phyloP scores from a whole-genome alignment of 2,329 filamentous ascomycete species.

The Aciculosporium take region DNA sequence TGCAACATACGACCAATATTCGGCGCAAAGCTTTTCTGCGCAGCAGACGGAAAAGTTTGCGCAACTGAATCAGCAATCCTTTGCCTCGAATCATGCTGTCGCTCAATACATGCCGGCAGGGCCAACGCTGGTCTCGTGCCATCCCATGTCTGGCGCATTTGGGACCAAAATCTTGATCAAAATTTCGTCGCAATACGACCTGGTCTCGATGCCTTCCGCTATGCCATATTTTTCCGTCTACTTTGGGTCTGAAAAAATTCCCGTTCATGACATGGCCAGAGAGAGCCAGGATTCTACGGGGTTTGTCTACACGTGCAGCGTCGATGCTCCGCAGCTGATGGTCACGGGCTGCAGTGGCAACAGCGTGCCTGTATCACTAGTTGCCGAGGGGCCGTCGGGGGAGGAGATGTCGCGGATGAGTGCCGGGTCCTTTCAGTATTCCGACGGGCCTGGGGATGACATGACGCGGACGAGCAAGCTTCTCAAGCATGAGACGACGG shows the following conservation, averaged over 20 bases:
- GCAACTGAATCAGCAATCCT: constrained; percentile 41
- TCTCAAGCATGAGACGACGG: constrained; percentile 22
- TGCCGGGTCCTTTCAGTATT: constrained; percentile 33
- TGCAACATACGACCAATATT: constrained; percentile 38
- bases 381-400: constrained; percentile 36
- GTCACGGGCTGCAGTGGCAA: constrained; percentile 34
- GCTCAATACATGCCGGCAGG: constrained; percentile 50
- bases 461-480: constrained; percentile 25
- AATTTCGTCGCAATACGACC: constrained; percentile 60
- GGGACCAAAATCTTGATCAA: constrained; percentile 62
- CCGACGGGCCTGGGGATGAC: constrained; percentile 34
- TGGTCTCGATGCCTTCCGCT: constrained; percentile 42
- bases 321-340: constrained; percentile 51
- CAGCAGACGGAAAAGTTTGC: constrained; percentile 35
- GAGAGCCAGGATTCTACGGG: constrained; percentile 41
- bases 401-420: constrained; percentile 37
- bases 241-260: constrained; percentile 64
- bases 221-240: constrained; percentile 48
- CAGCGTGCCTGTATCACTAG: constrained; percentile 40
- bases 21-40: constrained; percentile 29
- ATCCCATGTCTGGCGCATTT: constrained; percentile 52
- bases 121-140: constrained; percentile 52
- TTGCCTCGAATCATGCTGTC: constrained; percentile 46
- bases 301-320: constrained; percentile 57
- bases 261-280: constrained; percentile 45